Evolutionary conservation across 1,139 yeast genomes (phyloP).

Genomic region (Insectozyma bohioensis): DNA sequence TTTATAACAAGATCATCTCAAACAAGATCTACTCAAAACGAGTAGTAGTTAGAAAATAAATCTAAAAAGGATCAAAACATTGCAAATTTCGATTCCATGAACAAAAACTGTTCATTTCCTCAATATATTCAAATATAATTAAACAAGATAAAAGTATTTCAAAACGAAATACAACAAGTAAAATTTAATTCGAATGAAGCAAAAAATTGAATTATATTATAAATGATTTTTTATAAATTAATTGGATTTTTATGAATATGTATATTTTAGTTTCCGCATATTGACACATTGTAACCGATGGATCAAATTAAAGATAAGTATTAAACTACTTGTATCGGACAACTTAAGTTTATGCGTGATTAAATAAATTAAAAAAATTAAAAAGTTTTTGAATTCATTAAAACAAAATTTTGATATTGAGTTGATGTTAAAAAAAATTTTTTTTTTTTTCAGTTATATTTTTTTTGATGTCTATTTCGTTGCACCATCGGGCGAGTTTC

Average conservation of each 20-base stretch:
- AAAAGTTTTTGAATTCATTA: not conserved
- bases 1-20: no score
- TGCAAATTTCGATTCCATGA: no score
- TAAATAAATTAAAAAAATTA: not conserved
- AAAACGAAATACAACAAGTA: not conserved
- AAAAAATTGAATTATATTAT: not conserved
- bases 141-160: not conserved
- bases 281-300: slow-evolving; percentile 54
- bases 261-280: slow-evolving; percentile 44
- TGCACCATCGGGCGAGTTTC: no score
- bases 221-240: not conserved
- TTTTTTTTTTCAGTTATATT: no score
- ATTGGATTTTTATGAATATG: no score
- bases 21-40: no score
- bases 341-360: slow-evolving; percentile 46
- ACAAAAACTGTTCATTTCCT: no score
- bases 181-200: not conserved
- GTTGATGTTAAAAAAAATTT: not conserved
- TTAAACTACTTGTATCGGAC: slow-evolving; percentile 32
- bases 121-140: no score
- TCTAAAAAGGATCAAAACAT: no score
- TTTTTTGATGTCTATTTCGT: no score
- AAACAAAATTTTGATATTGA: not conserved
- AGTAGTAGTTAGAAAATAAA: no score
- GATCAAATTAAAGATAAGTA: slow-evolving; percentile 22